phyloP scores from a whole-genome alignment of 805 yeast genomes.

The Metschnikowia aberdeeniae region DNA sequence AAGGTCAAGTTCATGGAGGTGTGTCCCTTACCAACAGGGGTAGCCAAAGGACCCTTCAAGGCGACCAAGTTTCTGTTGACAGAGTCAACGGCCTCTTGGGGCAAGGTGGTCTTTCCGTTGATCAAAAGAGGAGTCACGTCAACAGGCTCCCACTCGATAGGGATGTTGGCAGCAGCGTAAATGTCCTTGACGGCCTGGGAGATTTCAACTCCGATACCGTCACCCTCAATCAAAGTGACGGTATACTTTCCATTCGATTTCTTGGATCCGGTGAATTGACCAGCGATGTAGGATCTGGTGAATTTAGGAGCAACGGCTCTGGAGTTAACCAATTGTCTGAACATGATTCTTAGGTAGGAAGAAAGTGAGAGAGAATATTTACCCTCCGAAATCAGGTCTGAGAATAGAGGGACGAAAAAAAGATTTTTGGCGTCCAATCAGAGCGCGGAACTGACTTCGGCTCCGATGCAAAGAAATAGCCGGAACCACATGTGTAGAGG shows the following conservation, averaged over 20 bases:
- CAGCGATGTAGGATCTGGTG: conserved; percentile 51
- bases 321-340: conserved; percentile 20
- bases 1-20: conserved; percentile 94
- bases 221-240: conserved; percentile 97
- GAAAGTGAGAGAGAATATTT: conserved; percentile 6
- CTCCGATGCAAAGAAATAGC: conserved; percentile 7
- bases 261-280: conserved; percentile 60
- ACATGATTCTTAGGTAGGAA: conserved; percentile 14
- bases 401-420: conserved; percentile 13
- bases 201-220: conserved; percentile 96
- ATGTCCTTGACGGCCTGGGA: conserved; percentile 91
- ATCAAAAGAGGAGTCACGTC: conserved; percentile 92
- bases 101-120: conserved; percentile 91
- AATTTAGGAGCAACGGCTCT: conserved; percentile 20
- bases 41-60: conserved; percentile 95
- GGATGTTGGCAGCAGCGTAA: conserved; percentile 90
- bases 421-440: conserved; percentile 18
- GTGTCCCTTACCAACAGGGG: conserved; percentile 99
- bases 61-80: conserved; percentile 93
- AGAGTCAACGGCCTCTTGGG: conserved; percentile 85
- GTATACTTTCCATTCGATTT: conserved; percentile 79
- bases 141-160: conserved; percentile 95
- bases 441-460: conserved; percentile 16
- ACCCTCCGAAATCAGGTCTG: conserved; percentile 7
- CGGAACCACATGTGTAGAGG: no score